Conservation (phyloP, 208 protist genomes). For the Tetramitus jugosus region DNA sequence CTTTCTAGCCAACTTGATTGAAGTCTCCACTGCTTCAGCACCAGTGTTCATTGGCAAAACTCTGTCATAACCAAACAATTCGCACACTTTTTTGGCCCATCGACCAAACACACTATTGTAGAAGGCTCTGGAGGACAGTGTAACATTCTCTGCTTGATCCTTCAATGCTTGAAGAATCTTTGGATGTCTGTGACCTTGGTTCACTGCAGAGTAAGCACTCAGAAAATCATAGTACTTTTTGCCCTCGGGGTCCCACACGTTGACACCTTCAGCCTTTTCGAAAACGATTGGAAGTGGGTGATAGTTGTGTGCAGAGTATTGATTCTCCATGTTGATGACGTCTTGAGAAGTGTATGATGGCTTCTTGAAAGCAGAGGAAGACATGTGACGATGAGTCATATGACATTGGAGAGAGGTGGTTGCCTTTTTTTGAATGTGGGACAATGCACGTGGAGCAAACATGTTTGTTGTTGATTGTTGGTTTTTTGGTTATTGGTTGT, state of each 20-base stretch:
- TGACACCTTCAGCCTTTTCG: conserved; percentile 46
- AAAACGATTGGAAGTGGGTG: conserved; percentile 69
- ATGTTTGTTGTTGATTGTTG: no score
- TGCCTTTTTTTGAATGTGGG: background rate
- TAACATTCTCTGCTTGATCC: conserved; percentile 52
- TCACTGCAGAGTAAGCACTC: conserved; percentile 76
- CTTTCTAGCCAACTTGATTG: conserved; percentile 73
- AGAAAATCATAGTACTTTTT: conserved; percentile 70
- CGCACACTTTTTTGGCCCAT: conserved; percentile 50
- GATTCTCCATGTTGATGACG: conserved; percentile 31
- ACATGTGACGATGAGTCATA: background rate
- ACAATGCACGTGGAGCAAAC: no score
- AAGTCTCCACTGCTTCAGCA: conserved; percentile 69
- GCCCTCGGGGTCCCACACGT: conserved; percentile 76
- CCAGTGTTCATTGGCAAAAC: conserved; percentile 87
- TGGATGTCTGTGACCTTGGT: conserved; percentile 84
- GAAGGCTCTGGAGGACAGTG: conserved; percentile 61
- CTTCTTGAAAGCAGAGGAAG: background rate
- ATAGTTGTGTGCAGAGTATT: conserved; percentile 48
- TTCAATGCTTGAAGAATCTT: conserved; percentile 60
- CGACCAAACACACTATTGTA: conserved; percentile 55
- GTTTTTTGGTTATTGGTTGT: background rate
- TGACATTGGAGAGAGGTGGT: background rate
- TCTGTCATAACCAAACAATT: conserved; percentile 58
- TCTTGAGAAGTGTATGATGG: conserved; percentile 17